Percentiles rank a stretch among this genome's conserved stretches.
These are phyloP conservation scores for Blastobotrys raffinosifermentans DNA, from an alignment of 1,139 yeast genomes.

Conservation along the genomic window DNA sequence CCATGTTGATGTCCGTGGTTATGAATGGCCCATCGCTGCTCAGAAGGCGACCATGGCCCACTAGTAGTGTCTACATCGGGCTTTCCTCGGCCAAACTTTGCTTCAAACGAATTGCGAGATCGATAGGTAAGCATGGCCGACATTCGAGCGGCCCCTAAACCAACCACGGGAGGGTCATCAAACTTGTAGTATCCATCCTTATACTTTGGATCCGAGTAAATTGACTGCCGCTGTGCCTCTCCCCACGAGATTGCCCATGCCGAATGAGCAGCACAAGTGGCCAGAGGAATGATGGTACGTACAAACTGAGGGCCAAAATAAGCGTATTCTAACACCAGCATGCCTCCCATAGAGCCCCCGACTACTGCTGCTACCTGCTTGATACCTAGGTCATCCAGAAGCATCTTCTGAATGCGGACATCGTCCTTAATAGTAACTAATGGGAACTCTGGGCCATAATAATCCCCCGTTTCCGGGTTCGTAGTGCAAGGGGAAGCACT, in stretches of 20 bases:
- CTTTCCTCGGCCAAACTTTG: conserved; percentile 76
- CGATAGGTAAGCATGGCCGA: conserved; percentile 89
- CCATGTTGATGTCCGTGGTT: conserved; percentile 52
- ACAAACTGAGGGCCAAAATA: conserved; percentile 70
- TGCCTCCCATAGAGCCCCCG: conserved; percentile 99
- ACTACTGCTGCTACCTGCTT: conserved; percentile 73
- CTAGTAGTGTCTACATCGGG: conserved; percentile 41
- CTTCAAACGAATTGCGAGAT: conserved; percentile 85
- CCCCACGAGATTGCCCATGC: conserved; percentile 99
- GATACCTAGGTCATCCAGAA: conserved; percentile 68
- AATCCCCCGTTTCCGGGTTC: conserved; percentile 63
- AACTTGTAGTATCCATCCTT: conserved; percentile 76
- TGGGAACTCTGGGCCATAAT: conserved; percentile 94
- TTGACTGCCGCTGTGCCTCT: conserved; percentile 94
- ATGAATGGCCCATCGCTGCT: conserved; percentile 56
- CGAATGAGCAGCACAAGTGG: conserved; percentile 89
- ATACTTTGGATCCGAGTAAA: conserved; percentile 90
- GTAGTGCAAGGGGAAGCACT: conserved; percentile 84
- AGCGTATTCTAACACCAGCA: conserved; percentile 85
- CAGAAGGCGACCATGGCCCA: conserved; percentile 37
- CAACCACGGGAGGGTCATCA: conserved; percentile 75
- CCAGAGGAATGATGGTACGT: conserved; percentile 69
- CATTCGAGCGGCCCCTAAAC: conserved; percentile 96
- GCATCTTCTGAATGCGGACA: conserved; percentile 66
- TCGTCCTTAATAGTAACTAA: conserved; percentile 89